These are phyloP conservation scores for Fusarium buharicum DNA, from an alignment of 2,329 filamentous ascomycete species.

Conservation along the genomic window DNA sequence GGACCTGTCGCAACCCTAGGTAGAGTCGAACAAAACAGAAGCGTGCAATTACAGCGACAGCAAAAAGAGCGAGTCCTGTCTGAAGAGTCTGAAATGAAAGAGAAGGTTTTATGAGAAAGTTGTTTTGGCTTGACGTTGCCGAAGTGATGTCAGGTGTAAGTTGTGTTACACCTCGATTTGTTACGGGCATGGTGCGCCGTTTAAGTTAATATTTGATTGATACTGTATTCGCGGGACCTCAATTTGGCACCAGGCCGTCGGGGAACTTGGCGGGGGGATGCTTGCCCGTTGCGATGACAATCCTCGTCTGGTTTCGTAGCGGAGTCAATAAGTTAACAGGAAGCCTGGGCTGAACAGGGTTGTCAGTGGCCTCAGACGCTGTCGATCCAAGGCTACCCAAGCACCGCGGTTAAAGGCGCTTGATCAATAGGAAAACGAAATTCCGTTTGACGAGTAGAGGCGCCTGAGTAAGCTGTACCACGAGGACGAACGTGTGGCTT, in stretches of 20 bases:
- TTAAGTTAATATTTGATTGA: conserved; percentile 43
- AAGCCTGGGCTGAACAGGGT: conserved; percentile 43
- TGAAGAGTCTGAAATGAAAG: conserved; percentile 47
- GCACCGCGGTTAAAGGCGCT: conserved; percentile 28
- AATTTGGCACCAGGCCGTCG: conserved; percentile 46
- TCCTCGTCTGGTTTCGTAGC: conserved; percentile 47
- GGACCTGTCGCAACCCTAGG: conserved; percentile 45
- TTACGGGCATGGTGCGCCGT: conserved; percentile 45
- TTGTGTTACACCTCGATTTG: conserved; percentile 49
- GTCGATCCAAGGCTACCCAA: conserved; percentile 20
- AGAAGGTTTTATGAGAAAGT: conserved; percentile 48
- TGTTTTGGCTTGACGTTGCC: conserved; percentile 37
- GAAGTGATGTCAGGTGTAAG: conserved; percentile 46
- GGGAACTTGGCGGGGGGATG: conserved; percentile 46
- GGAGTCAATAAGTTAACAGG: conserved; percentile 38
- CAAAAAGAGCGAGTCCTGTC: conserved; percentile 49
- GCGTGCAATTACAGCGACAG: conserved; percentile 50
- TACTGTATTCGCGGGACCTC: conserved; percentile 41
- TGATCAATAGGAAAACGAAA: conserved; percentile 9
- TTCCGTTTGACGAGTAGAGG: conserved; percentile 20
- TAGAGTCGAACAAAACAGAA: conserved; percentile 44
- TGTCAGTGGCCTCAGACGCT: conserved; percentile 36
- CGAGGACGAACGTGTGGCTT: conserved; percentile 25
- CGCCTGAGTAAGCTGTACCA: conserved; percentile 29
- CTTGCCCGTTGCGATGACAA: conserved; percentile 44